Base-by-base conservation (phyloP, 1,284 basidiomycete species). In the Gomphus bonarii region DNA sequence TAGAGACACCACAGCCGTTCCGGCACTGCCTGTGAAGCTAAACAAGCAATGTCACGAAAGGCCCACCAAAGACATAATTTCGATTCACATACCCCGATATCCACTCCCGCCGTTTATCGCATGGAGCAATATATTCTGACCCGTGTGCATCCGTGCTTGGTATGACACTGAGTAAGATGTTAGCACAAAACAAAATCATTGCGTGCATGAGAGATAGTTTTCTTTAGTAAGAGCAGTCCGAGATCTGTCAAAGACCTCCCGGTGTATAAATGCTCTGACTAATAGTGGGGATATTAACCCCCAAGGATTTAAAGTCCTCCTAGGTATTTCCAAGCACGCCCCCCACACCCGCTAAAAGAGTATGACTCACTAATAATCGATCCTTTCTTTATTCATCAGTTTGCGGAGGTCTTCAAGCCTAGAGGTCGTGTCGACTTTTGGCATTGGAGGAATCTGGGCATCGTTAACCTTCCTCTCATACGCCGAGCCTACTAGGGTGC, bases 91-190 rank as follows among this genome's bases (percentile, higher is more conserved):
- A 89, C 85, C 85, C 88, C 25, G 89, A 85, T 54, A 97, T 84
- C 74, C 80, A 97, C 64, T 88, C 81, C 55, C 88, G 76, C 33
- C 93, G 82, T 68, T 88, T 87, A 67, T 97, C 92, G 50, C 83
- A 82, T 6, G 77, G 69, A 8, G 90, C 83, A 11, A 94, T 85
- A 61, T 91, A 92, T 68, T 97, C 94, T 3, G 91, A 93, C 58
- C 83, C 83, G 68, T 97, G 93, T 10, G 91, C 86, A 68, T 97
- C 93, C 67, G 91, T 89, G 55, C 81, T 85, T 1, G 91, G 89
- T 33, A 95, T 73, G 57, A 88, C 67, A 63, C 84, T 86, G 18
- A 28, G 38, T 16, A 22, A 18, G 14, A 18, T 18, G 18, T 43
- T 8, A 43, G 42, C n/a, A 43, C 10, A 43, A 10, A 22, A 8